Percentiles rank a stretch among this genome's conserved stretches.
Evolutionary conservation across 75 land plant genomes (phyloP).

Genomic region (Cupressus sempervirens): DNA sequence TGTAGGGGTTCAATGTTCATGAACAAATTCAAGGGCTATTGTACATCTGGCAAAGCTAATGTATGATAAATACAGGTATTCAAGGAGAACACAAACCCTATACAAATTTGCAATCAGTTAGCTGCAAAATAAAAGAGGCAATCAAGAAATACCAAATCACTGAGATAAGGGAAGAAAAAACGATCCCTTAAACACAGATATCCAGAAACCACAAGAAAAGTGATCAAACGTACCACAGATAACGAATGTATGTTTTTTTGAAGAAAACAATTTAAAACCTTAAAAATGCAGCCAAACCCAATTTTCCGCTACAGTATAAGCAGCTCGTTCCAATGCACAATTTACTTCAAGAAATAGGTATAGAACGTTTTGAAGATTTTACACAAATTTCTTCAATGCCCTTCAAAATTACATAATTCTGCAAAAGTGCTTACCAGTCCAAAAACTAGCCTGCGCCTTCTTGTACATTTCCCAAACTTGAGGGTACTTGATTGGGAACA

Average conservation of each 20-base stretch:
- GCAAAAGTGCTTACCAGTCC: constrained; percentile 32
- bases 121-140: background rate
- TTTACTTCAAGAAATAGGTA: background rate
- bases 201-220: background rate
- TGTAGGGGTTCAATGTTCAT: background rate
- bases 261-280: background rate
- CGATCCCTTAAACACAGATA: background rate
- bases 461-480: constrained; percentile 92
- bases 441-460: constrained; percentile 75
- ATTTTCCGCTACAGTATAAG: background rate
- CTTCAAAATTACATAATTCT: background rate
- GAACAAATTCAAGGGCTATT: too few species aligned
- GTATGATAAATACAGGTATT: too few species aligned
- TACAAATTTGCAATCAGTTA: too few species aligned
- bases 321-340: background rate
- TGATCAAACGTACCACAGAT: too few species aligned
- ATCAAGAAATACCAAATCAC: too few species aligned
- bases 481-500: constrained; percentile 85
- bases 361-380: background rate
- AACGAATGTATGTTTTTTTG: too few species aligned
- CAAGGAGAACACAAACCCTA: too few species aligned
- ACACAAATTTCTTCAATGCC: background rate
- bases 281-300: background rate
- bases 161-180: background rate
- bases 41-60: too few species aligned